Base-by-base conservation (phyloP, 1,284 basidiomycete species). In the Austroboletus olivaceoglutinosus region DNA sequence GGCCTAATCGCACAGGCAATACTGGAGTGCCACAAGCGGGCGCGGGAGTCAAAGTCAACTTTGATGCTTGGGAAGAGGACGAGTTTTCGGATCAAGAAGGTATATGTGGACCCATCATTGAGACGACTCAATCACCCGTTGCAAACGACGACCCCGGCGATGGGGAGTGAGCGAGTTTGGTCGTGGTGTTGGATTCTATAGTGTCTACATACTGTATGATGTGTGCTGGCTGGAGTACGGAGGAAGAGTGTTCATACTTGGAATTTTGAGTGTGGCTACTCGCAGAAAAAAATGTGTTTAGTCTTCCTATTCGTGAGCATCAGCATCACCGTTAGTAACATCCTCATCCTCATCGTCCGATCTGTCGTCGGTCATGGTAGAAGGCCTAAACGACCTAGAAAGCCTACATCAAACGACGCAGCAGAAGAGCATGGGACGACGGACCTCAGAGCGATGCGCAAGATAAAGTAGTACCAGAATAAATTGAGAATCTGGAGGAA, bases 391-490 rank as follows among this genome's bases (percentile, higher is more conserved):
- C 15, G 55, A 61, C 18, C 58, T 58, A 34, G 8, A 21, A 40
- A 16, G 5, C 27, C 10, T 45, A 18, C 8, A 22, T 57, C 10
- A 47, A 41, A 23, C 2, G n/a, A 38, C 10, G 47, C 15, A 25
- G 4, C n/a, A 50, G 16, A 3, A 25, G 4, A 15, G 15, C 5
- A 19, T 22, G 22, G 16, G 2, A 29, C 15, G 36, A 57, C 53
- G 10, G 44, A 81, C 80, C 76, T 70, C 16, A 73, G 55, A 18
- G 77, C 69, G 44, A 96, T 86, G 47, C 90, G 82, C 68, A 81
- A 71, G 63, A 95, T 92, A 41, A 92, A 74, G 69, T 77, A 83
- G 67, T 91, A 94, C 93, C 93, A 96, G 74, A 96, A 96, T 19
- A 95, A 58, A 66, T 97, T 96, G 62, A 98, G 77, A 53, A 82